Conservation (phyloP, 2,329 filamentous ascomycete species). For the Metarhizium brunneum region DNA sequence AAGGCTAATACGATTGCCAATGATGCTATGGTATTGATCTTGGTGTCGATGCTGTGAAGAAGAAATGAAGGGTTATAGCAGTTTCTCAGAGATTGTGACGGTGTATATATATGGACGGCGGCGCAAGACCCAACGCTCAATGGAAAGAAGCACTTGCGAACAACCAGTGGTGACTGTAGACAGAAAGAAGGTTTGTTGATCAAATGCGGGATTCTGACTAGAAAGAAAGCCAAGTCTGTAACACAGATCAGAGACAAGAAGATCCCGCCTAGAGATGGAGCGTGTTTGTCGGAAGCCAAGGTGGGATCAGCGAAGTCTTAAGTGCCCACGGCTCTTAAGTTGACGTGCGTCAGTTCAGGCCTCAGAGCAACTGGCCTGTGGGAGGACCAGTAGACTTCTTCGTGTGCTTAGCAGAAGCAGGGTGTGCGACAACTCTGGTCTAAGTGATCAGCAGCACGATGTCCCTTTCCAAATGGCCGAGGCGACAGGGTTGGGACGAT, state of each 20-base stretch:
- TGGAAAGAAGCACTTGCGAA: background rate
- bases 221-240: constrained; percentile 36
- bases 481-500: constrained; percentile 34
- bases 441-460: constrained; percentile 46
- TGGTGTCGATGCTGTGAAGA: background rate
- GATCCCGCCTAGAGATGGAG: constrained; percentile 24
- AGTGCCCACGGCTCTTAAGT: constrained; percentile 34
- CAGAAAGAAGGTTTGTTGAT: constrained; percentile 34
- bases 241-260: constrained; percentile 31
- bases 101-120: background rate
- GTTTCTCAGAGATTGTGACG: background rate
- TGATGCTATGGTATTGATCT: background rate
- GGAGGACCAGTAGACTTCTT: constrained; percentile 27
- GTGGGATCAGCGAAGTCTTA: constrained; percentile 54
- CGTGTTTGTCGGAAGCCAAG: constrained; percentile 21
- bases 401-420: constrained; percentile 18
- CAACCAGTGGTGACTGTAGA: background rate
- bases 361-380: constrained; percentile 27
- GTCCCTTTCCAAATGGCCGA: constrained; percentile 39
- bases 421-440: constrained; percentile 42
- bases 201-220: constrained; percentile 39
- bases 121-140: background rate
- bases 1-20: background rate
- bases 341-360: constrained; percentile 30
- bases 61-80: background rate